phyloP scores from a whole-genome alignment of 2,329 filamentous ascomycete species.

The Paracamarosporium sp. region DNA sequence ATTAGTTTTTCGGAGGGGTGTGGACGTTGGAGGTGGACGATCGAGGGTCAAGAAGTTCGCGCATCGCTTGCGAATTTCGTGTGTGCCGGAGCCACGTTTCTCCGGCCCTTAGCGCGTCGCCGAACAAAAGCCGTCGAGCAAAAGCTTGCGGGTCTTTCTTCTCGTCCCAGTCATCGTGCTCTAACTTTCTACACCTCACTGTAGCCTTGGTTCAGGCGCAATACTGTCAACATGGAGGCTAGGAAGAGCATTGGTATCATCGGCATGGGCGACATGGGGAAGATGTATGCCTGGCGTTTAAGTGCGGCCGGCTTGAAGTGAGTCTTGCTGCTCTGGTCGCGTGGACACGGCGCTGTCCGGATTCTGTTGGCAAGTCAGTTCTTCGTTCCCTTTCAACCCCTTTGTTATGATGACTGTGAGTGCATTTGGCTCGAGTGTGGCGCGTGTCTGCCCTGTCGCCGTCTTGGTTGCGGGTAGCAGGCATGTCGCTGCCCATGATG shows the following conservation, averaged over 20 bases:
- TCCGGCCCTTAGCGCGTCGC: slow-evolving; percentile 19
- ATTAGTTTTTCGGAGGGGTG: slow-evolving; percentile 34
- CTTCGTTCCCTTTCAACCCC: slow-evolving; percentile 14
- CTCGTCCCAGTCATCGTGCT: slow-evolving; percentile 28
- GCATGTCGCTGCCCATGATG: slow-evolving; percentile 87
- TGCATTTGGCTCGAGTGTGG: slow-evolving; percentile 99
- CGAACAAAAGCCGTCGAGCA: slow-evolving; percentile 25
- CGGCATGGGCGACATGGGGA: slow-evolving; percentile 99
- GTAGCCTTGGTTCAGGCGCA: slow-evolving; percentile 26
- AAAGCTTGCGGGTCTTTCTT: slow-evolving; percentile 14
- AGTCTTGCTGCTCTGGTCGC: slow-evolving; percentile 44
- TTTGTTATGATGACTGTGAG: slow-evolving; percentile 95
- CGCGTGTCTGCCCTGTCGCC: slow-evolving; percentile 68
- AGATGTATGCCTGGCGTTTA: slow-evolving; percentile 92
- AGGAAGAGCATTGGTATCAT: slow-evolving; percentile 86
- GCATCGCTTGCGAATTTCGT: slow-evolving; percentile 6
- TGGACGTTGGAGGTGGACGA: slow-evolving; percentile 31
- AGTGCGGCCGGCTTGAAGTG: slow-evolving; percentile 97
- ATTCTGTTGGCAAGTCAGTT: slow-evolving; percentile 34
- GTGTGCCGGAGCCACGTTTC: slow-evolving; percentile 6
- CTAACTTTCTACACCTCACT: slow-evolving; percentile 33
- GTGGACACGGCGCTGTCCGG: slow-evolving; percentile 14
- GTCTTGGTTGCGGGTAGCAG: slow-evolving; percentile 73
- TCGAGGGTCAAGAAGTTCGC: slow-evolving; percentile 14
- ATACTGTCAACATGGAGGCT: slow-evolving; percentile 60